A percentile compares a stretch with the other conserved stretches of the same genome.
Conservation (phyloP, 768 basidiomycete genomes). For the Auricularia sp. region DNA sequence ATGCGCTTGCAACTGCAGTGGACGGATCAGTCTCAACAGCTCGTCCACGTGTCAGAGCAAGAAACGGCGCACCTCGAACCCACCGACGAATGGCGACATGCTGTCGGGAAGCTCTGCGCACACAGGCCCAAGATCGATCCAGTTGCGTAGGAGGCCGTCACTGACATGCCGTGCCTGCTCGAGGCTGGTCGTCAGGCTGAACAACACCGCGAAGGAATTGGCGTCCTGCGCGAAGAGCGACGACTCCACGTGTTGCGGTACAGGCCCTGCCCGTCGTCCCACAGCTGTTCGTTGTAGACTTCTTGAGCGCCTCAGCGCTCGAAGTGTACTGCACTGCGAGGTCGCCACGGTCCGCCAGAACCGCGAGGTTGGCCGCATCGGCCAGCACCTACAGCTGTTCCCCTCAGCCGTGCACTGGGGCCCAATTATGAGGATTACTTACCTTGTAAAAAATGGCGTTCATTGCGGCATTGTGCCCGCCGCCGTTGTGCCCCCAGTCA, state of each 20-base stretch:
- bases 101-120: conserved; percentile 49
- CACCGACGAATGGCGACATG: conserved; percentile 48
- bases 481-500: conserved; percentile 50
- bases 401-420: background rate
- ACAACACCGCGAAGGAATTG: conserved; percentile 48
- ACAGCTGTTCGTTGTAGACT: conserved; percentile 43
- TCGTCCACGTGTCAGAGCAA: too few relatives aligned
- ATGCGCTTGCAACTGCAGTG: conserved; percentile 43
- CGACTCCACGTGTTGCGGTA: conserved; percentile 47
- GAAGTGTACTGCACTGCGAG: conserved; percentile 30
- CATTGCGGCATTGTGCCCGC: conserved; percentile 46
- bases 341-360: conserved; percentile 23
- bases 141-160: conserved; percentile 26
- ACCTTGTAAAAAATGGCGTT: conserved; percentile 42
- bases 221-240: conserved; percentile 48
- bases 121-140: conserved; percentile 43
- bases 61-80: conserved; percentile 17
- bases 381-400: conserved; percentile 32
- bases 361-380: conserved; percentile 37
- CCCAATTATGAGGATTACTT: background rate
- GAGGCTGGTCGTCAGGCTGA: conserved; percentile 35
- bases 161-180: conserved; percentile 23
- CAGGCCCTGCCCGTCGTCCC: conserved; percentile 38
- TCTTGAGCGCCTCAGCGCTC: conserved; percentile 42
- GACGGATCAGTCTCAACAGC: too few relatives aligned